These are phyloP conservation scores for Collybia sp. DNA, from an alignment of 768 basidiomycete genomes.

Conservation along the genomic window DNA sequence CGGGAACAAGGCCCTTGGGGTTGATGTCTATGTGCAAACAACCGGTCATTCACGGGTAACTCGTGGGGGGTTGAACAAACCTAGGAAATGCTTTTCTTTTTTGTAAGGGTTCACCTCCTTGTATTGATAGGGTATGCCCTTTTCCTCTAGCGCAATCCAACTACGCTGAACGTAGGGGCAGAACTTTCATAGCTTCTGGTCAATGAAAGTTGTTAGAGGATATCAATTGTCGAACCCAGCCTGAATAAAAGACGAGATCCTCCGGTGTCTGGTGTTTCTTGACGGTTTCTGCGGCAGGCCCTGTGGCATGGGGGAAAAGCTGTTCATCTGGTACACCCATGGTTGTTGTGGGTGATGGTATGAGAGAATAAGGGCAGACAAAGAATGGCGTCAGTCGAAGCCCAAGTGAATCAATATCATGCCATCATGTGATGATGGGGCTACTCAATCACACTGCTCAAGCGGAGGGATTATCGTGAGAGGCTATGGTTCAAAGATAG, in stretches of 20 bases:
- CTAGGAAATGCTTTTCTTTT: slow-evolving; percentile 54
- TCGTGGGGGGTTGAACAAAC: slow-evolving; percentile 18
- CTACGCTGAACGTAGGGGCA: slow-evolving; percentile 57
- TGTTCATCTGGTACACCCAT: slow-evolving; percentile 45
- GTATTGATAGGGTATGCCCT: slow-evolving; percentile 62
- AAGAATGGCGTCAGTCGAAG: slow-evolving; percentile 1
- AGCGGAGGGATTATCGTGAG: no score
- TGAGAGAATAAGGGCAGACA: not conserved
- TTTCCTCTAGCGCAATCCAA: slow-evolving; percentile 69
- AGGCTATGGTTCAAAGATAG: no score
- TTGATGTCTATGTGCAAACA: slow-evolving; percentile 38
- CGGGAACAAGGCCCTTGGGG: slow-evolving; percentile 68
- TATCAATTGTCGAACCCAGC: slow-evolving; percentile 40
- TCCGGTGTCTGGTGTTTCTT: slow-evolving; percentile 46
- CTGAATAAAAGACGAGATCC: slow-evolving; percentile 54
- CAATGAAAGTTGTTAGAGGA: not conserved
- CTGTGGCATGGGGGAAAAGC: slow-evolving; percentile 59
- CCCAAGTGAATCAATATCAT: not conserved
- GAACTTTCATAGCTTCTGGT: slow-evolving; percentile 29
- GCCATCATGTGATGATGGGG: not conserved
- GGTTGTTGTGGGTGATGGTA: slow-evolving; percentile 3
- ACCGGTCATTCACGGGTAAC: not conserved
- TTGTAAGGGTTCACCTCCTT: slow-evolving; percentile 68
- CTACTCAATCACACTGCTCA: not conserved
- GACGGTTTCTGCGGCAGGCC: slow-evolving; percentile 45